phyloP scores from a whole-genome alignment of 768 basidiomycete genomes.

The Leccinum variicolor region DNA sequence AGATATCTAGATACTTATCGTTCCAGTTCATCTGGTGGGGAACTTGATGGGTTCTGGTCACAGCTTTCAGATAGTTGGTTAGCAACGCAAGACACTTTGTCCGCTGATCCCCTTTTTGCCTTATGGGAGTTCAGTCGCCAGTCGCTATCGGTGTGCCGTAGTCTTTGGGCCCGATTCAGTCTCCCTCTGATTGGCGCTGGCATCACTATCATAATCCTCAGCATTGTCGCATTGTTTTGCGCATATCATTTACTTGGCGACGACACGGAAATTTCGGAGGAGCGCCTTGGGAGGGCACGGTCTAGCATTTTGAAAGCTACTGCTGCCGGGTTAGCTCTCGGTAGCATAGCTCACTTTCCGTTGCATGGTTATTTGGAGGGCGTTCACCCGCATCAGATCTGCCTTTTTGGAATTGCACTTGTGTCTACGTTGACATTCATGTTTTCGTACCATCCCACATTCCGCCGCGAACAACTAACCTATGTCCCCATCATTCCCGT shows the following conservation, averaged over 20 bases:
- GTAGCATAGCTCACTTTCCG: constrained; percentile 33
- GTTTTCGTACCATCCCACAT: constrained; percentile 36
- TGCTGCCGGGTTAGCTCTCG: constrained; percentile 34
- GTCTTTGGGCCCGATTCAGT: constrained; percentile 96
- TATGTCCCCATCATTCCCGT: constrained; percentile 47
- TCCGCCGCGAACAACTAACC: constrained; percentile 27
- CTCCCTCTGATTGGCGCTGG: constrained; percentile 73
- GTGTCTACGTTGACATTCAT: constrained; percentile 46
- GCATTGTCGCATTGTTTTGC: constrained; percentile 52
- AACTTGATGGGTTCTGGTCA: constrained; percentile 67
- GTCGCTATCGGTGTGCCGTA: constrained; percentile 59
- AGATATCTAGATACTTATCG: constrained; percentile 78
- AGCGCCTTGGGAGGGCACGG: constrained; percentile 37
- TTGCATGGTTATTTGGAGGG: constrained; percentile 39
- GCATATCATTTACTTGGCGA: constrained; percentile 50
- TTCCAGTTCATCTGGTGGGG: constrained; percentile 60
- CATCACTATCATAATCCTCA: constrained; percentile 54
- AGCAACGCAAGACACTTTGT: constrained; percentile 28
- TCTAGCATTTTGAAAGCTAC: constrained; percentile 32
- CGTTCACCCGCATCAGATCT: constrained; percentile 48
- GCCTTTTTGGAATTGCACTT: constrained; percentile 48
- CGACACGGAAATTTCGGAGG: constrained; percentile 38
- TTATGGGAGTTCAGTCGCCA: constrained; percentile 31
- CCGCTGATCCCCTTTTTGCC: constrained; percentile 9
- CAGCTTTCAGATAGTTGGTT: constrained; percentile 47